Conservation (phyloP, 202 grass and related monocot species). For the Digitaria exilis region DNA sequence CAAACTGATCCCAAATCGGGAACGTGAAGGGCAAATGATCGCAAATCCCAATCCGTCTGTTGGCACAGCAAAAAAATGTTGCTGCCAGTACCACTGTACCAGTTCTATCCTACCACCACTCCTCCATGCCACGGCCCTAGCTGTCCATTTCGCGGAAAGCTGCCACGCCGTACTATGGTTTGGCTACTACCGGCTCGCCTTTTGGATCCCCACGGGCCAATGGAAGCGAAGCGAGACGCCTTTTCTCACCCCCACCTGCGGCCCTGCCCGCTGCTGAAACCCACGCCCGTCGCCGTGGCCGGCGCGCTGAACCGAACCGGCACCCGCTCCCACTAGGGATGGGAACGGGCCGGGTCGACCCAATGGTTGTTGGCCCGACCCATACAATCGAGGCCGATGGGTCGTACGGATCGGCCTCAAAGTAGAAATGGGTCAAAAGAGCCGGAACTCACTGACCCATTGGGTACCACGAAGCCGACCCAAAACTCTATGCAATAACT, state of each 20-base stretch:
- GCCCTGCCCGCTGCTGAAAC: not conserved
- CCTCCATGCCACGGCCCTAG: not conserved
- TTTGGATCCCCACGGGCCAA: constrained; percentile 37
- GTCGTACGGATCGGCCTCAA: no score
- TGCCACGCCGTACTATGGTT: constrained; percentile 34
- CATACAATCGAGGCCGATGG: no score
- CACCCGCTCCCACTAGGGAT: no score
- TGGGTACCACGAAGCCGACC: no score
- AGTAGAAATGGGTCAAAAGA: no score
- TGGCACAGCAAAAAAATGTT: not conserved
- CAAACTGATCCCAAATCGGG: not conserved
- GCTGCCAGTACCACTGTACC: not conserved
- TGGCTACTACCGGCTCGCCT: constrained; percentile 41
- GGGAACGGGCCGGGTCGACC: no score
- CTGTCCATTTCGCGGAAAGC: constrained; percentile 34
- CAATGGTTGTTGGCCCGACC: no score
- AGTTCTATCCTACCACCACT: no score
- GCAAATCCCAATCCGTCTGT: not conserved
- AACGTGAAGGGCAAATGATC: not conserved
- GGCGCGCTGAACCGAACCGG: not conserved
- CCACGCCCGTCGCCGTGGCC: not conserved
- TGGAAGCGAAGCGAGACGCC: no score
- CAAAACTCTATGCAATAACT: no score
- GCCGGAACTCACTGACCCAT: no score
- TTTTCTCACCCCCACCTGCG: not conserved